phyloP scores from a whole-genome alignment of 768 basidiomycete species.

The Xerocomellus chrysenteron region DNA sequence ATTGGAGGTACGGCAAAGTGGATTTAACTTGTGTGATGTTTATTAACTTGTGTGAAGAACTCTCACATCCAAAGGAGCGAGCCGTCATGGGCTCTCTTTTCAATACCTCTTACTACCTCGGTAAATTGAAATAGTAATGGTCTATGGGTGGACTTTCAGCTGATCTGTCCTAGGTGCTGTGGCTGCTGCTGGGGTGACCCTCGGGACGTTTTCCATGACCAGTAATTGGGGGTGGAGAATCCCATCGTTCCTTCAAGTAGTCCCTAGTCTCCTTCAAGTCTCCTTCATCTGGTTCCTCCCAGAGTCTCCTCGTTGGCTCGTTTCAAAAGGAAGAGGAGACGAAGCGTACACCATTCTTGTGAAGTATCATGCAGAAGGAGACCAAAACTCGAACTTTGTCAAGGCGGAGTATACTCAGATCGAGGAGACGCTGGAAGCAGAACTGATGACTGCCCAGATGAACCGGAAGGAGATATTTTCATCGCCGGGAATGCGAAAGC shows the following conservation, averaged over 20 bases:
- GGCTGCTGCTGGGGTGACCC: conserved; percentile 50
- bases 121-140: background rate
- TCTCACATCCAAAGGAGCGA: conserved; percentile 26
- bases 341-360: conserved; percentile 49
- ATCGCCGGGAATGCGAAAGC: conserved; percentile 16
- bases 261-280: conserved; percentile 54
- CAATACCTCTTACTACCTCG: conserved; percentile 4
- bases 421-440: conserved; percentile 46
- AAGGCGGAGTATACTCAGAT: conserved; percentile 59
- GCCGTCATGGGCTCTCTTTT: conserved; percentile 15
- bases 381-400: conserved; percentile 50
- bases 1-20: conserved; percentile 14
- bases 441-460: background rate
- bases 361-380: conserved; percentile 63
- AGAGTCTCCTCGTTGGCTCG: conserved; percentile 66
- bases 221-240: conserved; percentile 71
- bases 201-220: conserved; percentile 60
- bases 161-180: conserved; percentile 15
- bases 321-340: conserved; percentile 51
- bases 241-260: conserved; percentile 55
- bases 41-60: conserved; percentile 6
- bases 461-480: conserved; percentile 1
- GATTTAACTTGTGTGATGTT: background rate
- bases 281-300: conserved; percentile 57
- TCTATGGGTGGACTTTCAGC: no score